Base-by-base conservation (phyloP, 805 yeast species). In the Torulaspora microellipsoides region DNA sequence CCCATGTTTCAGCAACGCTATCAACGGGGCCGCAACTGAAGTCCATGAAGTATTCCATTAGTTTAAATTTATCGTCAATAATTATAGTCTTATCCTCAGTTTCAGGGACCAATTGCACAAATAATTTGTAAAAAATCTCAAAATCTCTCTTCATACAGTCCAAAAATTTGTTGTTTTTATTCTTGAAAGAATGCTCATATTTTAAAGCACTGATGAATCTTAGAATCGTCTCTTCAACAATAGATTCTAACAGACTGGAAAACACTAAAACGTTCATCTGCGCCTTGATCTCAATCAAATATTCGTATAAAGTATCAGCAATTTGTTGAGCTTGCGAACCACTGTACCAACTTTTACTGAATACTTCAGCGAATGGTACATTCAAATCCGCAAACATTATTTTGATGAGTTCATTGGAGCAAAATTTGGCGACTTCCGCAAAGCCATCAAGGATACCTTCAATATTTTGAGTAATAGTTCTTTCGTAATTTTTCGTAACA, bases 391-490 rank as follows among this genome's bases (percentile, higher is more conserved):
- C 84, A 58, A 82, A 76, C 41, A 87, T 81, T 32, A 88, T 77
- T 15, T 73, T 77, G 27, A 76, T 64, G 38, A 80, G 57, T 8
- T 75, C 79, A 45, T 66, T 67, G 39, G 83, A 76, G 42, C 88
- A 76, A 31, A 76, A 71, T 51, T 83, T 78, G 23, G 88, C 85
- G 27, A 86, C 78, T 47, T 78, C 80, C 6, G 88, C 87, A 66
- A 80, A 85, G 8, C 91, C 86, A 54, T 87, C 95, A 43, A 83
- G 77, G n/a, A 81, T 81, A 28, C 73, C 77, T 41, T 77, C 80
- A 43, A 85, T 69, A 11, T 75, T 71, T 2, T 75, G 62, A 15
- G 75, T 76, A 33, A 88, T 85, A 42, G 76, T 74, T 13, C 73
- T 72, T 42, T 74, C 71, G 64, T 85, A 84, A 44, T 72, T 76